These are phyloP conservation scores for Mycena albidolilacea DNA, from an alignment of 768 basidiomycete species.

Conservation along the genomic window DNA sequence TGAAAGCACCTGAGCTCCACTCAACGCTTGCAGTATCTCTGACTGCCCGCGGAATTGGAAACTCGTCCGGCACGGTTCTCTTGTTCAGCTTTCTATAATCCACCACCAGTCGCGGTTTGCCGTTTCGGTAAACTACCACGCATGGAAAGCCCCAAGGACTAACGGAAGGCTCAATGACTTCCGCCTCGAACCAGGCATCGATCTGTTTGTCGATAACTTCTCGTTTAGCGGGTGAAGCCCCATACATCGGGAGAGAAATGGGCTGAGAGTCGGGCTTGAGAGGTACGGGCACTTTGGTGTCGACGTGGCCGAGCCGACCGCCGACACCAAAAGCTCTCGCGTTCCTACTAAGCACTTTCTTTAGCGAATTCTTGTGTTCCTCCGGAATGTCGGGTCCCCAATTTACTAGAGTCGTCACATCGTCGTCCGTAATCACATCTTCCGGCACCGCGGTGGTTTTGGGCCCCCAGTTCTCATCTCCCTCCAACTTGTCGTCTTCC, in stretches of 20 bases:
- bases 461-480: background rate
- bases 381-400: background rate
- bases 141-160: too few species aligned
- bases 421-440: slow-evolving; percentile 20
- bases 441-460: background rate
- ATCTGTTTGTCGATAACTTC: too few species aligned
- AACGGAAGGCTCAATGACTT: too few species aligned
- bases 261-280: too few species aligned
- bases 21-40: slow-evolving; percentile 45
- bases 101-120: too few species aligned
- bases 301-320: slow-evolving; percentile 41
- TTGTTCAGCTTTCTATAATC: too few species aligned
- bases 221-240: too few species aligned
- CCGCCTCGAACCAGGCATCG: too few species aligned
- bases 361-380: background rate
- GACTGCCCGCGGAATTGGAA: slow-evolving; percentile 46
- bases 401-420: background rate
- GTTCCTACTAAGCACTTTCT: slow-evolving; percentile 27
- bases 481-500: background rate
- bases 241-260: too few species aligned
- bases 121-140: too few species aligned
- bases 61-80: slow-evolving; percentile 36
- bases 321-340: slow-evolving; percentile 41
- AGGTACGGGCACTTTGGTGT: slow-evolving; percentile 38
- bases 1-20: slow-evolving; percentile 32